Evolutionary conservation across 768 basidiomycete genomes (phyloP), one percentile per base, ranked within the genome.

Genomic region (Auricularia sp.): DNA sequence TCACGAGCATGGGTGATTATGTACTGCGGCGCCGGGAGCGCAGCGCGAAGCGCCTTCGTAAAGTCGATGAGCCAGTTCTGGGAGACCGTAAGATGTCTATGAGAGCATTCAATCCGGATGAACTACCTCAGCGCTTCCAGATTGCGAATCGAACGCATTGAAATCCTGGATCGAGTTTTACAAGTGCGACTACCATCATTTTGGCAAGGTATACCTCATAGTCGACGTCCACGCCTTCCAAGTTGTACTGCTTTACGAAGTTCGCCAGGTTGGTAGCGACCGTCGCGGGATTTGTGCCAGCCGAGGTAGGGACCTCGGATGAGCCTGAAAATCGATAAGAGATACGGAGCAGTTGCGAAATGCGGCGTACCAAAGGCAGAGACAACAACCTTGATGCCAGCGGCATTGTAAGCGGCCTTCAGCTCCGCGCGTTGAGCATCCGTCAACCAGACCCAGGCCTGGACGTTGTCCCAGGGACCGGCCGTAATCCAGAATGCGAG

Each of bases 191-290:
- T 39, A 51, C 29, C 35, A 36, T 51, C 62, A n/a, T 33, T 14
- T n/a, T 61, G 54, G 54, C 62, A 51, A 47, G 62, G 64, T 33
- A 16, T 42, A 79, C 80, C 76, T 86, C 88, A 69, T 89, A 90
- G 72, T 90, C 87, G 42, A 91, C 84, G 70, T 89, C 88, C 33
- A 88, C 82, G 61, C 88, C 88, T 68, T 89, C 47, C 5, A 51
- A 74, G 61, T 77, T 73, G 65, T 80, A 86, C 69, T 83, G 68
- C 65, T 81, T 83, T 8, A 89, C 88, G 77, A 80, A 90, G 13
- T 80, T 80, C 0, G 88, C 87, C 72, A 90, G 79, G 1, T 80
- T 82, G 66, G 85, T 82, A 1, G 89, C 89, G 16, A 83, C 82
- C 6, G 76, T 75, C 6, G 83, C 75, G 21, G 88, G 84, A 72